A percentile compares a stretch with the other conserved stretches of the same genome.
These are phyloP conservation scores for Otatea glauca DNA, from an alignment of 176 grass and related monocot genomes.

Conservation along the genomic window DNA sequence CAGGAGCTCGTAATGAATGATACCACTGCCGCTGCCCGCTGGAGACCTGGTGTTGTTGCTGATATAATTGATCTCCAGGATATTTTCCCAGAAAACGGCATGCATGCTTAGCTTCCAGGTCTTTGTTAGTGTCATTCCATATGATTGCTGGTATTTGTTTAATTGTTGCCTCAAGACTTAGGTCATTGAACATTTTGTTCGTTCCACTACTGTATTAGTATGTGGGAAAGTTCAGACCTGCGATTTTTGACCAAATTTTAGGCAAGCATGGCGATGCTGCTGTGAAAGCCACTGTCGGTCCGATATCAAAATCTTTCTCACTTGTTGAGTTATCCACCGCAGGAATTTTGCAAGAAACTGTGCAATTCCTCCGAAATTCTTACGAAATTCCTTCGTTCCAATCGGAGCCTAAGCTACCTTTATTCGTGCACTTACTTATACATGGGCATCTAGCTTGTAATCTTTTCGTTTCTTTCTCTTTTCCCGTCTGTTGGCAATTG, in stretches of 20 bases:
- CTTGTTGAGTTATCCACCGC: too few species aligned
- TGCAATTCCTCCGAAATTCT: neutral
- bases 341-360: neutral
- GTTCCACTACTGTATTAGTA: neutral
- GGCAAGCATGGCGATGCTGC: neutral
- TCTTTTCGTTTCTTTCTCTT: neutral
- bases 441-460: neutral
- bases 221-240: neutral
- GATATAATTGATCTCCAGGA: conserved; percentile 69
- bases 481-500: neutral
- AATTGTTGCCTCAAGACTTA: neutral
- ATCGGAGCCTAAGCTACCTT: neutral
- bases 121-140: conserved; percentile 15
- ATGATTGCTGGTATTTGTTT: conserved; percentile 2
- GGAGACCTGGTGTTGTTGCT: conserved; percentile 57
- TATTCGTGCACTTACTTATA: too few species aligned
- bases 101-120: conserved; percentile 18
- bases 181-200: neutral
- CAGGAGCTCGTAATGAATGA: conserved; percentile 45
- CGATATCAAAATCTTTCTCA: too few species aligned
- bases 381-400: neutral
- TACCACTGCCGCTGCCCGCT: conserved; percentile 69
- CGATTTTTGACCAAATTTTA: neutral
- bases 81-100: conserved; percentile 51
- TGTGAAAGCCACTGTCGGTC: too few species aligned